phyloP scores from a whole-genome alignment of 2,329 filamentous ascomycete species.

The Stachybotrys chlorohalonatus region DNA sequence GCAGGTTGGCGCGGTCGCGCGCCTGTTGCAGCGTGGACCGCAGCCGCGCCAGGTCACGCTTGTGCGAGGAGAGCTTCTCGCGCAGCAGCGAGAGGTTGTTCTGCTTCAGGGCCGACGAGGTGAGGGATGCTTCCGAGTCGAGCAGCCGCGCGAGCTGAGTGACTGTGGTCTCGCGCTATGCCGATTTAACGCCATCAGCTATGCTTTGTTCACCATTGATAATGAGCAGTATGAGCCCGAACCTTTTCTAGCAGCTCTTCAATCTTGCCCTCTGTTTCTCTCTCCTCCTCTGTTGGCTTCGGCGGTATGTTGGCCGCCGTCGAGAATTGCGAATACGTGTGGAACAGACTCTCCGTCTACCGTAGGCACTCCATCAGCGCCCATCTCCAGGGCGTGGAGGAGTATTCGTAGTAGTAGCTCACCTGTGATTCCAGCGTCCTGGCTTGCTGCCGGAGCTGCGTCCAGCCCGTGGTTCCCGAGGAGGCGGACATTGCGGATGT shows the following conservation, averaged over 20 bases:
- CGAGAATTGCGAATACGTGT: slow-evolving; percentile 86
- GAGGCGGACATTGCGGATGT: slow-evolving; percentile 37
- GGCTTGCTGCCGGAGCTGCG: slow-evolving; percentile 88
- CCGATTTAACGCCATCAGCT: neutral
- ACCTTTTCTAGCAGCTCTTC: slow-evolving; percentile 80
- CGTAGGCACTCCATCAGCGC: slow-evolving; percentile 10
- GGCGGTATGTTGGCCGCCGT: slow-evolving; percentile 68
- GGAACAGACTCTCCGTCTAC: slow-evolving; percentile 76
- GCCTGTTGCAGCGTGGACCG: slow-evolving; percentile 65
- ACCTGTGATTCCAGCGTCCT: slow-evolving; percentile 86
- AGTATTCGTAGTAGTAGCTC: slow-evolving; percentile 13
- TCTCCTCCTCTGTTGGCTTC: slow-evolving; percentile 80
- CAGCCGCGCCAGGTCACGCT: slow-evolving; percentile 69
- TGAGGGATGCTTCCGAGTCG: slow-evolving; percentile 81
- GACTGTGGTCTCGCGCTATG: slow-evolving; percentile 72
- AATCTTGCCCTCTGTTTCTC: slow-evolving; percentile 68
- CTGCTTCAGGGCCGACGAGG: slow-evolving; percentile 89
- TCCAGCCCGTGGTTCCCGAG: slow-evolving; percentile 64
- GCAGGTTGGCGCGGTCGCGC: slow-evolving; percentile 79
- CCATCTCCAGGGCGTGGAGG: too few species aligned
- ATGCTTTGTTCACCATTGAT: neutral
- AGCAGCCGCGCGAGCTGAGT: slow-evolving; percentile 78
- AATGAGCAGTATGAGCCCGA: slow-evolving; percentile 7
- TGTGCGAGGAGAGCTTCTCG: slow-evolving; percentile 82
- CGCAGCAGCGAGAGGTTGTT: slow-evolving; percentile 89